Evolutionary conservation across 75 land plant species (phyloP).

Genomic region (Picea sitchensis): DNA sequence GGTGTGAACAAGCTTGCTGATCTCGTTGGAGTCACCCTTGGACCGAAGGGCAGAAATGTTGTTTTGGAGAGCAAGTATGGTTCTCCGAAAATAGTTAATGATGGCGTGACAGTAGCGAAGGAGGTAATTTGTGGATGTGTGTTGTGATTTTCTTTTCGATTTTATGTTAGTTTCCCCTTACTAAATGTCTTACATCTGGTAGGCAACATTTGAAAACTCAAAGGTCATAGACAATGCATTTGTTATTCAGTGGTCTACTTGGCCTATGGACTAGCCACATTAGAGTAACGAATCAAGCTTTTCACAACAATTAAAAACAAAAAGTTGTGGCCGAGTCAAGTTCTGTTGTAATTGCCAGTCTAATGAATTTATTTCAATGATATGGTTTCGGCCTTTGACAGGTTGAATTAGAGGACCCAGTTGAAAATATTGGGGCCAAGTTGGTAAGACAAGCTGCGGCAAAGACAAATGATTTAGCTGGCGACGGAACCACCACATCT

Average conservation of each 20-base stretch:
- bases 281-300: neutral
- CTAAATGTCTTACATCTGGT: neutral
- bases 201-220: neutral
- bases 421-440: constrained; percentile 91
- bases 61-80: constrained; percentile 82
- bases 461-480: constrained; percentile 93
- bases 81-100: constrained; percentile 90
- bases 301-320: neutral
- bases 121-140: constrained; percentile 37
- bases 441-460: constrained; percentile 88
- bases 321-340: neutral
- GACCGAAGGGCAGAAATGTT: constrained; percentile 88
- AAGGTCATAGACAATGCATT: neutral
- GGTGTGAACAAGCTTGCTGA: constrained; percentile 74
- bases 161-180: neutral
- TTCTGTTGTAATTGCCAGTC: neutral
- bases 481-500: constrained; percentile 93
- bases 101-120: constrained; percentile 92
- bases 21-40: constrained; percentile 78
- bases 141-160: neutral
- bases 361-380: neutral
- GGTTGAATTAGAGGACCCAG: constrained; percentile 89
- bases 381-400: constrained; percentile 2
- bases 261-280: neutral
- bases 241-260: neutral